Conservation (phyloP, 371 early-diverging fungal species). For the Mortierella sp. region DNA sequence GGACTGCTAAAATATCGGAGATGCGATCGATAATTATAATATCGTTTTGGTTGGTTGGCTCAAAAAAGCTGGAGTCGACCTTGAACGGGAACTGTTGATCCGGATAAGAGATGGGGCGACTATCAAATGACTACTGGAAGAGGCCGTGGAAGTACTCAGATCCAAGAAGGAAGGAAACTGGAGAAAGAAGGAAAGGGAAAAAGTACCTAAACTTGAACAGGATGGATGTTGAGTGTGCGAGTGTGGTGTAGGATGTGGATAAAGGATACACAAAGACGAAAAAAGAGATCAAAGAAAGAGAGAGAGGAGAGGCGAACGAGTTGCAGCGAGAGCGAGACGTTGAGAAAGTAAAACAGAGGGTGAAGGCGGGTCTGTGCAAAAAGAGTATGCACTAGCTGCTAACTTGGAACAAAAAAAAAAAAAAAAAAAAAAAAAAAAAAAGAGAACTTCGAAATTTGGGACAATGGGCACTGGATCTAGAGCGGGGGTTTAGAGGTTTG, state of each 20-base stretch:
- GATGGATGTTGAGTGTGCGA: too few relatives aligned
- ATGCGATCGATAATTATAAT: not conserved
- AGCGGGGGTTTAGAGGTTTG: constrained; percentile 29
- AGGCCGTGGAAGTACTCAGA: constrained; percentile 3
- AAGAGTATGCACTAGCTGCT: constrained; percentile 24
- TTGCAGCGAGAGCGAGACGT: not conserved
- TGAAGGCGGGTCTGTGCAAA: constrained; percentile 14
- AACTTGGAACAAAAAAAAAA: constrained; percentile 24
- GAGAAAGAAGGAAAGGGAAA: constrained; percentile 1
- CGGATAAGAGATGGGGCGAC: too few relatives aligned
- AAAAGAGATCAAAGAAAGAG: not conserved
- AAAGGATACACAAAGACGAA: constrained; percentile 1
- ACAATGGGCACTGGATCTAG: not conserved
- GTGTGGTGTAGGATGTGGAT: too few relatives aligned
- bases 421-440: constrained; percentile 17
- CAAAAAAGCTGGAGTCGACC: too few relatives aligned
- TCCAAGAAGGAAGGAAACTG: not conserved
- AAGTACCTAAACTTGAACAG: not conserved
- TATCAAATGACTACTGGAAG: not conserved
- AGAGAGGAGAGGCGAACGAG: not conserved
- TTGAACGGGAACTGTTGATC: not conserved
- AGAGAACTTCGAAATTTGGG: not conserved
- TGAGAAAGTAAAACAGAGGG: constrained; percentile 6
- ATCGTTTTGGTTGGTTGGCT: constrained; percentile 5
- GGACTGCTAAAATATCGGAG: constrained; percentile 1